Base-by-base conservation (phyloP, 139 green algal species). In the Marvania coccoides region DNA sequence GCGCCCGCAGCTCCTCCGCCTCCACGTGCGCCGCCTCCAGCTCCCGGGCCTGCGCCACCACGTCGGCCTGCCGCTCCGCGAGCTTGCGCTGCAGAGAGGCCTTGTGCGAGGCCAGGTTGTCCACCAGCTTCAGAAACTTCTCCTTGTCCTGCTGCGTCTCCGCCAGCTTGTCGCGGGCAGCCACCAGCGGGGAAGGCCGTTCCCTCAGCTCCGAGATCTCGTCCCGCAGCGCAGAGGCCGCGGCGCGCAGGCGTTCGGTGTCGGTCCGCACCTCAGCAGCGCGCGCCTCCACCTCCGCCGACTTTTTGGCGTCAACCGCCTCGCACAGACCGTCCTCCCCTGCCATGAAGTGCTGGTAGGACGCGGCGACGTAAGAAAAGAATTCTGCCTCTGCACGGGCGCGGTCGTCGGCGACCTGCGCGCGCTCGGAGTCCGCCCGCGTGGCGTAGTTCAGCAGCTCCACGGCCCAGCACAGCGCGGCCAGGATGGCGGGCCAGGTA, bases 381-480 rank as follows among this genome's bases (percentile, higher is more conserved):
- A 92, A 92, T 8, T 83, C 73, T 3, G 48, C 57, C 56, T 91
- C 73, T 15, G 59, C 56, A 13, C 36, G 29, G 23, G 47, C 38
- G 30, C 65, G 60, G 7, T 83, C 78, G 31, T 83, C 74, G 26
- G 62, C 64, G 12, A 61, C 30, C 23, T 83, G 61, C 51, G 58
- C 38, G 13, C 64, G n/a, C 35, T 47, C 69, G 47, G 45, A 29
- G 24, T 86, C 82, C 3, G 82, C 83, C 47, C 72, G 74, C 60
- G 94, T 87, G 51, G 85, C 74, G 70, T 97, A 97, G 58, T 74
- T 88, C 4, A 97, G 82, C 63, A 96, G 79, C 71, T 97, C 91
- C 24, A 95, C 87, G 30, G 97, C 71, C 91, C 91, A 97, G 1
- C 66, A 77, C 14, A 97, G 67, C 0, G 91, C 87, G 26, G 90